Conservation (phyloP, 306 rosid genomes). For the Canavalia gladiata region DNA sequence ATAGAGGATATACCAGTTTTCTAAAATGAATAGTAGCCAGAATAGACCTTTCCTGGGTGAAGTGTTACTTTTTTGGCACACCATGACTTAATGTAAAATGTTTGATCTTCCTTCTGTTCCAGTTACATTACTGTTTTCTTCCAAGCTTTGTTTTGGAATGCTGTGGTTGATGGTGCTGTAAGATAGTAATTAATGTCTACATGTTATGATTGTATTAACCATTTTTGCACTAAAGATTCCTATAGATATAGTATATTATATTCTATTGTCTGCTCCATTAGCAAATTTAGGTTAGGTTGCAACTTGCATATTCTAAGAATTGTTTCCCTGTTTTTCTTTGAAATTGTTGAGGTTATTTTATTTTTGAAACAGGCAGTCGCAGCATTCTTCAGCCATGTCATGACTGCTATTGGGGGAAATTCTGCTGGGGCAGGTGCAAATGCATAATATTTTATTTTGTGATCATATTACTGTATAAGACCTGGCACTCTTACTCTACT, state of each 20-base stretch:
- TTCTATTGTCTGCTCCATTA: conserved; percentile 11
- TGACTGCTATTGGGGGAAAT: conserved; percentile 87
- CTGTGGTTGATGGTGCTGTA: no score
- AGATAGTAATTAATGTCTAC: not conserved
- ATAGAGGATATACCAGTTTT: not conserved
- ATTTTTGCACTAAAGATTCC: not conserved
- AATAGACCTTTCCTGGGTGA: not conserved
- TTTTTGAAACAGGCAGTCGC: conserved; percentile 70
- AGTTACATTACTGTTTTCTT: no score
- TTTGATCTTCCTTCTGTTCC: no score
- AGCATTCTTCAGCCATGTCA: conserved; percentile 79
- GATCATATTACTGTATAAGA: conserved; percentile 24
- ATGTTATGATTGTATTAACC: conserved; percentile 12
- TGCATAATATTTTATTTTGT: conserved; percentile 11
- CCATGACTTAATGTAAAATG: no score
- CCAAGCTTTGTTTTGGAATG: no score
- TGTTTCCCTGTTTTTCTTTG: conserved; percentile 32
- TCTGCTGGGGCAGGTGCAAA: conserved; percentile 73
- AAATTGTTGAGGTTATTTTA: conserved; percentile 39
- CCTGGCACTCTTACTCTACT: not conserved
- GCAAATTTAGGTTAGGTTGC: not conserved
- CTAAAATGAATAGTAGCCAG: not conserved
- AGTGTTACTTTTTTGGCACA: not conserved
- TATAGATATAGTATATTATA: not conserved
- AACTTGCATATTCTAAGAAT: conserved; percentile 6